These are phyloP conservation scores for Pseudoperonospora humuli DNA, from an alignment of 352 stramenopile species.

Conservation along the genomic window DNA sequence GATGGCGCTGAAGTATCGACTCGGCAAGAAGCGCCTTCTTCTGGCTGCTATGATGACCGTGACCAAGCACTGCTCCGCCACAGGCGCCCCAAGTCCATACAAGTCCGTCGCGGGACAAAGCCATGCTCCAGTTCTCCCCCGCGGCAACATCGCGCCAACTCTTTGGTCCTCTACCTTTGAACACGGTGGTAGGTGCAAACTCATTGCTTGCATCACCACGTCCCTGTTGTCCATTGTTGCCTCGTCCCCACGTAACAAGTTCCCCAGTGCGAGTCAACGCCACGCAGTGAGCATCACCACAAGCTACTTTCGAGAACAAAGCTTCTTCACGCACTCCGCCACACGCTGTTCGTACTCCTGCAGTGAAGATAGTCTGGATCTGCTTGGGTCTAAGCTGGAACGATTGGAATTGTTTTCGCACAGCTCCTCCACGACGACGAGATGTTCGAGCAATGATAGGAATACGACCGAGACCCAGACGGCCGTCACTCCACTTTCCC, in stretches of 20 bases:
- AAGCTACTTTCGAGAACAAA: slow-evolving; percentile 39
- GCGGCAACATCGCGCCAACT: slow-evolving; percentile 46
- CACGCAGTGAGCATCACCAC: slow-evolving; percentile 73
- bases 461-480: slow-evolving; percentile 59
- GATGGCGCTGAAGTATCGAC: slow-evolving; percentile 37
- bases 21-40: slow-evolving; percentile 26
- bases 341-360: neutral
- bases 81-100: slow-evolving; percentile 80
- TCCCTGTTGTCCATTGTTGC: slow-evolving; percentile 73
- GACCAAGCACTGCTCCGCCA: slow-evolving; percentile 57
- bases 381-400: slow-evolving; percentile 41
- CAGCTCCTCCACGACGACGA: slow-evolving; percentile 22
- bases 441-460: slow-evolving; percentile 39
- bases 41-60: slow-evolving; percentile 16
- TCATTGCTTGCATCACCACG: slow-evolving; percentile 37
- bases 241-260: slow-evolving; percentile 73
- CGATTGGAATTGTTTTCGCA: slow-evolving; percentile 48
- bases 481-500: slow-evolving; percentile 68
- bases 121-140: slow-evolving; percentile 76
- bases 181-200: slow-evolving; percentile 17
- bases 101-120: slow-evolving; percentile 45
- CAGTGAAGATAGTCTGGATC: slow-evolving; percentile 4
- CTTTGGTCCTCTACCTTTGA: slow-evolving; percentile 3
- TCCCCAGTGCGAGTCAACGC: slow-evolving; percentile 42
- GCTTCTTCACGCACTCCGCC: neutral